Evolutionary conservation across 1,284 basidiomycete genomes (phyloP), one percentile per base, ranked within the genome.

Genomic region (Sanguinoderma infundibulare): DNA sequence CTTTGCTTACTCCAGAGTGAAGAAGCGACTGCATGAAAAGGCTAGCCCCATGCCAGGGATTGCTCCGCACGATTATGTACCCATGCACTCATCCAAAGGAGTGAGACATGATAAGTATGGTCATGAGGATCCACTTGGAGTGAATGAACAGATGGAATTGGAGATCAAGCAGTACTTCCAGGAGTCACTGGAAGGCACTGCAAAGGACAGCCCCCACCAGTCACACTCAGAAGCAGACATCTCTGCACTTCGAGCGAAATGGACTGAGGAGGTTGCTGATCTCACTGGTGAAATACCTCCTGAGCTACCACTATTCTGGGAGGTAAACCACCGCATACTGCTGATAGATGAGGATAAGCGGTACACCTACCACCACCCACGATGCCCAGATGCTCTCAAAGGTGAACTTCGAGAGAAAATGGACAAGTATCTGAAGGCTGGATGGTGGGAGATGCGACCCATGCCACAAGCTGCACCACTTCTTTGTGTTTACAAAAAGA

Each of bases 371-470:
- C 22, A 24, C 1, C 39, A 10, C 9, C 35, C 40, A 1, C 26
- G 8, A 1, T 20, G 15, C 17, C 24, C 39, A 6, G 26, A 20
- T 7, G 24, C 64, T 34, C 15, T 59, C 0, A 32, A 53, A 17
- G n/a, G 26, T 1, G 38, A 57, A 12, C 56, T 73, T 2, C 32
- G 46, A 0, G 69, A 65, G 12, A 75, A 76, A 51, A 66, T 70
- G 1, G 46, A 71, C 15, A 35, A 36, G 8, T 74, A 74, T 55
- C 53, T 52, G 0, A 24, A 60, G 4, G 65, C 69, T 0, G 56
- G 62, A 14, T 73, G 74, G 72, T 75, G 74, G 74, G 22, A 54
- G 30, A 20, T 22, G 5, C 24, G 40, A 1, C 53, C 50, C 0
- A 63, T 59, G 0, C 17, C 53, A 0, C 61, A 71, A 12, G 70